Base-by-base conservation (phyloP, 139 green algal genomes). In the Coelastrella sp. region DNA sequence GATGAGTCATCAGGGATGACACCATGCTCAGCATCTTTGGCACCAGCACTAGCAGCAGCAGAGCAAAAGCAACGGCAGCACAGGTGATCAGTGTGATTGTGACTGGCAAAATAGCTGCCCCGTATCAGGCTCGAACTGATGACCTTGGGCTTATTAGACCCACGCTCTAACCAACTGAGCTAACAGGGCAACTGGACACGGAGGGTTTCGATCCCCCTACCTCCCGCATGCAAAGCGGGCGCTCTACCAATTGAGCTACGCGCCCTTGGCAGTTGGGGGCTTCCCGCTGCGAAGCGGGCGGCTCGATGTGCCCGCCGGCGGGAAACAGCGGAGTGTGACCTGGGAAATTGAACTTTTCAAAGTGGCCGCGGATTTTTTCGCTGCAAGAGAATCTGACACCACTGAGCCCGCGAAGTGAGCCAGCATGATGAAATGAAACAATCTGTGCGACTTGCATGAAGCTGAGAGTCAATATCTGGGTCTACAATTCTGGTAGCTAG, bases 21-120 rank as follows among this genome's bases (percentile, higher is more conserved):
- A 93, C 73, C 30, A 98, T 32, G 2, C 4, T 6, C 72, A 96
- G 60, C 77, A 98, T 72, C 23, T 68, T 64, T 2, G 80, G 35
- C n/a, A n/a, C n/a, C n/a, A n/a, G n/a, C n/a, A n/a, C n/a, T n/a
- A n/a, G n/a, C n/a, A n/a, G n/a, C n/a, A n/a, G n/a, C n/a, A n/a
- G n/a, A n/a, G n/a, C n/a, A 19, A 92, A 81, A 38, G 87, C 30
- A 30, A 98, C 83, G 66, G 85, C 85, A 27, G 71, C 6, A 40
- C 30, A 45, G 23, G 7, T 32, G 53, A 19, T 27, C 53, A 64
- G 19, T 64, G 53, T 34, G 6, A 3, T 64, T 64, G 21, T 64
- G 53, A n/a, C 2, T 15, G n/a, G 5, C 64, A 73, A 73, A 43
- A 43, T 9, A 2, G 6, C 0, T 64, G 53, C 53, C 53, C 53